Conservation (phyloP, 345 rosid species). For the Durio zibethinus region DNA sequence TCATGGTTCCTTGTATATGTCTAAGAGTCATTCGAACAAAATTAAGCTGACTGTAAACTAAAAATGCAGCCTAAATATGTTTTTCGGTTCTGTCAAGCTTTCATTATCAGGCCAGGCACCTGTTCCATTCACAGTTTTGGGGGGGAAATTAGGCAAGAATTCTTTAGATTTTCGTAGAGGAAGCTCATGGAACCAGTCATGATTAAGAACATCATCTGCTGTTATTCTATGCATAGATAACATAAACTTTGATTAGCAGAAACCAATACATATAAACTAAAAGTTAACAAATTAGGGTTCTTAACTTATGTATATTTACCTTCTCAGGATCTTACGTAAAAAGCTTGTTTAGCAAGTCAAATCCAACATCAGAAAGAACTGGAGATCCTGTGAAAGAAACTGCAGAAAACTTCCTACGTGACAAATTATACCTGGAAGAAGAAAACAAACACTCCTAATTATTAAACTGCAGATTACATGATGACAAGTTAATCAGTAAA, state of each 20-base stretch:
- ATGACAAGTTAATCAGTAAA: constrained; percentile 21
- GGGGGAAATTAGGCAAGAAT: constrained; percentile 71
- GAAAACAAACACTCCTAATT: constrained; percentile 10
- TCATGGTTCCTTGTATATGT: not conserved
- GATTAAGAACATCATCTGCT: constrained; percentile 70
- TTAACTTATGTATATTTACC: constrained; percentile 27
- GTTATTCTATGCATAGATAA: constrained; percentile 61
- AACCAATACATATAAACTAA: not conserved
- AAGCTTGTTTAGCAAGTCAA: constrained; percentile 67
- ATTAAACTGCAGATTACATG: constrained; percentile 23
- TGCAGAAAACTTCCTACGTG: constrained; percentile 80
- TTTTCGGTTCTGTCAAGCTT: constrained; percentile 4
- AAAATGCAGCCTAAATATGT: not conserved
- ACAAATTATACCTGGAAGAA: constrained; percentile 52
- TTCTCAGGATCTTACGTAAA: constrained; percentile 69
- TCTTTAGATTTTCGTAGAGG: constrained; percentile 74
- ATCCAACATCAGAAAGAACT: constrained; percentile 76
- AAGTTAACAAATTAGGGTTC: no score
- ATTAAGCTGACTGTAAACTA: not conserved
- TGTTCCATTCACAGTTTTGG: constrained; percentile 29
- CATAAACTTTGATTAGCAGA: constrained; percentile 1
- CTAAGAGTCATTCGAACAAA: not conserved
- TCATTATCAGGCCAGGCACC: constrained; percentile 18
- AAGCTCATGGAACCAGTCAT: constrained; percentile 76
- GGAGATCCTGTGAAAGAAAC: constrained; percentile 67